These are phyloP conservation scores for Pichia sp. DNA, from an alignment of 1,139 yeast genomes.

Conservation along the genomic window DNA sequence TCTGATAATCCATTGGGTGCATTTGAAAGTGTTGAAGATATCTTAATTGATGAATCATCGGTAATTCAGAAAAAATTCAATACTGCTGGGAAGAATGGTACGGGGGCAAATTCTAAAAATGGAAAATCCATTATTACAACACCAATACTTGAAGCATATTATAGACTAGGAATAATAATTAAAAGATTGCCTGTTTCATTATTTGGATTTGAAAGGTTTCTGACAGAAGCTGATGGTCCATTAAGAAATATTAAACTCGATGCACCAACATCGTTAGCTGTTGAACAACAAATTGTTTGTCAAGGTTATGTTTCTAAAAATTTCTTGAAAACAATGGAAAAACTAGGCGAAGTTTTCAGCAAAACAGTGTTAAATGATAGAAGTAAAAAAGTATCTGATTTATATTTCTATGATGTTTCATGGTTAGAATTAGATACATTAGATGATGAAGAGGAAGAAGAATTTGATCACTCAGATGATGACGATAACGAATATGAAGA, in stretches of 20 bases:
- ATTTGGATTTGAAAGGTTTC: slow-evolving; percentile 53
- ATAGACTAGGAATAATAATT: slow-evolving; percentile 47
- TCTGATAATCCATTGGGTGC: slow-evolving; percentile 29
- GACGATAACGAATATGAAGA: slow-evolving; percentile 3
- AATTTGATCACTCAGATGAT: slow-evolving; percentile 1
- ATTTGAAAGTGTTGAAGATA: slow-evolving; percentile 33
- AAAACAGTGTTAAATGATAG: slow-evolving; percentile 31
- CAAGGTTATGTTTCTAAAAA: slow-evolving; percentile 51
- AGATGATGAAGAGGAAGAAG: slow-evolving; percentile 1
- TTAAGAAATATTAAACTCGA: slow-evolving; percentile 28
- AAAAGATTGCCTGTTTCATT: slow-evolving; percentile 53
- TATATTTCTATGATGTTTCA: slow-evolving; percentile 61
- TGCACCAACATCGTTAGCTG: slow-evolving; percentile 34
- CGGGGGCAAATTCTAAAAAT: slow-evolving; percentile 17
- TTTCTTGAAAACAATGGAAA: slow-evolving; percentile 33
- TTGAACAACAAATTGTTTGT: slow-evolving; percentile 65
- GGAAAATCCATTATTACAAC: slow-evolving; percentile 37
- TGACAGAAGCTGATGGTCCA: slow-evolving; percentile 45
- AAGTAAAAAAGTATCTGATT: slow-evolving; percentile 40
- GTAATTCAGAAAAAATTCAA: slow-evolving; percentile 14
- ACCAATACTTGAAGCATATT: slow-evolving; percentile 51
- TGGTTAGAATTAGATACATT: slow-evolving; percentile 50
- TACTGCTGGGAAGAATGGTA: slow-evolving; percentile 5
- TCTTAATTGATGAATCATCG: slow-evolving; percentile 33
- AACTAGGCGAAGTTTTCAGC: slow-evolving; percentile 34